Conservation (phyloP, 2,329 filamentous ascomycete species). For the Nannizzia gypsea region DNA sequence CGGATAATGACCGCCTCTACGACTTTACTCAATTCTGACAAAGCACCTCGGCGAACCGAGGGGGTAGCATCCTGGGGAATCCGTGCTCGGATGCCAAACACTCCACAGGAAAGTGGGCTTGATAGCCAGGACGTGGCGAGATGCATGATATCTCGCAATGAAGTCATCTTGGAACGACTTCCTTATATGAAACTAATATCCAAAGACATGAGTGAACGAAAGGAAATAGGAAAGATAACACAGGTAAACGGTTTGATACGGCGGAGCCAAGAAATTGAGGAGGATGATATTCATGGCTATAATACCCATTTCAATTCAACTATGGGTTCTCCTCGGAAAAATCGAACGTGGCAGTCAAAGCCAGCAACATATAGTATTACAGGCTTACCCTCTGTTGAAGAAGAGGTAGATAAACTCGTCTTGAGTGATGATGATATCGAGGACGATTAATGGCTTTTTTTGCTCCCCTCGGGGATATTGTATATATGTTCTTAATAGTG, state of each 20-base stretch:
- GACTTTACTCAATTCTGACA: constrained; percentile 29
- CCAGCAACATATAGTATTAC: not conserved
- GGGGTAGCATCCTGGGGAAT: constrained; percentile 31
- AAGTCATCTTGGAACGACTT: constrained; percentile 60
- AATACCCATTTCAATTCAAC: not conserved
- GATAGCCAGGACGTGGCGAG: constrained; percentile 8
- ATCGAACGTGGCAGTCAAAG: not conserved
- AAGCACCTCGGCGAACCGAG: not conserved
- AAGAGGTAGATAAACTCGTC: constrained; percentile 54
- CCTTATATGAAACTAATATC: constrained; percentile 68
- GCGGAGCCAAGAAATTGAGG: constrained; percentile 34
- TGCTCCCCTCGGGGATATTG: not conserved
- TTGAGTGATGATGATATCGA: constrained; percentile 79
- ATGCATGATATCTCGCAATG: constrained; percentile 27
- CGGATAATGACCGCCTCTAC: constrained; percentile 27
- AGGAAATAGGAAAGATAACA: constrained; percentile 56
- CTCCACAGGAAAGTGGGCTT: not conserved
- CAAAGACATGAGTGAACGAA: constrained; percentile 30
- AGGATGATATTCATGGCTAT: constrained; percentile 20
- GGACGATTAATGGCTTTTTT: constrained; percentile 32
- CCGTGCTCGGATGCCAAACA: not conserved
- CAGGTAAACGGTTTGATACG: constrained; percentile 50
- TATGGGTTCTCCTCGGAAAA: constrained; percentile 7
- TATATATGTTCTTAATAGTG: not conserved
- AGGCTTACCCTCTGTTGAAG: constrained; percentile 23